Percentiles rank a stretch among this genome's conserved stretches.
Evolutionary conservation across 2,329 filamentous ascomycete species (phyloP).

Genomic region (Penicillium olsonii): DNA sequence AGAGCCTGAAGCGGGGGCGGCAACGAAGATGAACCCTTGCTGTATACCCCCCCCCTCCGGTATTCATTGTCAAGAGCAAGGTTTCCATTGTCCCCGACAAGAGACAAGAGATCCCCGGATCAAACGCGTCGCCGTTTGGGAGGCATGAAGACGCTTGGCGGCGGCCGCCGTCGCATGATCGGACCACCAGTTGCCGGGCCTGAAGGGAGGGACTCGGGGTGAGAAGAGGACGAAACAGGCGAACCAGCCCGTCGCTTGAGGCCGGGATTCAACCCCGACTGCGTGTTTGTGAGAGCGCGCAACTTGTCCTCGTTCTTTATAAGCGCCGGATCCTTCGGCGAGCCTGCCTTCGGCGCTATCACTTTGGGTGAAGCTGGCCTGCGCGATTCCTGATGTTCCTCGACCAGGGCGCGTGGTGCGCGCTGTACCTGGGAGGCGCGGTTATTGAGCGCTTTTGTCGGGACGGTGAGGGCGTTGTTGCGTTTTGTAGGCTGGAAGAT

Average conservation of each 20-base stretch:
- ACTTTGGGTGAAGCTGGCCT: conserved; percentile 18
- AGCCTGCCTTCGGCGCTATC: conserved; percentile 7
- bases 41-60: too few relatives aligned
- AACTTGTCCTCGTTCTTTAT: conserved; percentile 19
- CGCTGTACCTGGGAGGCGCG: conserved; percentile 40
- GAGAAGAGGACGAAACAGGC: background rate
- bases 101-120: background rate
- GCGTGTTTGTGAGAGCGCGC: conserved; percentile 26
- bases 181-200: background rate
- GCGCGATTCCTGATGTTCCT: conserved; percentile 36
- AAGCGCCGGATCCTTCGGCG: conserved; percentile 8
- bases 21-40: too few relatives aligned
- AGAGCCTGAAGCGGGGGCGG: too few relatives aligned
- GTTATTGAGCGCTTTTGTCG: conserved; percentile 44
- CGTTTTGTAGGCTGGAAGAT: conserved; percentile 40
- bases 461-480: conserved; percentile 38
- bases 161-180: conserved; percentile 31
- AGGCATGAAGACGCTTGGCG: conserved; percentile 34
- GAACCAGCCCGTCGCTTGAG: conserved; percentile 17
- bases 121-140: conserved; percentile 33
- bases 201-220: background rate
- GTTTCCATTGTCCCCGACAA: too few relatives aligned
- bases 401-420: conserved; percentile 45
- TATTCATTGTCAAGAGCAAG: too few relatives aligned
- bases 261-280: background rate